These are phyloP conservation scores for Aspergillus heteromorphus DNA, from an alignment of 495 filamentous ascomycete genomes.

Conservation along the genomic window DNA sequence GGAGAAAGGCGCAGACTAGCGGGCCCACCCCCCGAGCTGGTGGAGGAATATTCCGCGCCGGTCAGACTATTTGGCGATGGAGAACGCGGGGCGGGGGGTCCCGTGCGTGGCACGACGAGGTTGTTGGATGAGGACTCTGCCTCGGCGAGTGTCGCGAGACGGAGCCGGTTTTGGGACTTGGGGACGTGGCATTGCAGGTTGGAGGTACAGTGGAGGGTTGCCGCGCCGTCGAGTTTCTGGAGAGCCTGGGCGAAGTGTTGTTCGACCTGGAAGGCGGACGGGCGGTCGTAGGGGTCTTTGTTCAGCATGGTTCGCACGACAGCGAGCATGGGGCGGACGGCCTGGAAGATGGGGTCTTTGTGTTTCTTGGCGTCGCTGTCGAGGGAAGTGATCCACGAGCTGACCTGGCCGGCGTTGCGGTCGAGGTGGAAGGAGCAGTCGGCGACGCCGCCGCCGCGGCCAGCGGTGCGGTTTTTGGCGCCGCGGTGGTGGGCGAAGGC, in stretches of 20 bases:
- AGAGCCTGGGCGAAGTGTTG: constrained; percentile 15
- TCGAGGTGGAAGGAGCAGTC: constrained; percentile 73
- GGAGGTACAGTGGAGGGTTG: constrained; percentile 19
- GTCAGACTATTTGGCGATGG: neutral
- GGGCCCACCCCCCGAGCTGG: neutral
- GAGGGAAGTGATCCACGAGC: constrained; percentile 68
- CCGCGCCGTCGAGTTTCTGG: constrained; percentile 14
- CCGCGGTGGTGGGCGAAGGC: constrained; percentile 70
- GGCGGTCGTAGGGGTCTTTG: constrained; percentile 31
- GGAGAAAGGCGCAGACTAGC: neutral
- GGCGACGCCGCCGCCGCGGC: constrained; percentile 62
- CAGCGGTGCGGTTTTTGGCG: constrained; percentile 60
- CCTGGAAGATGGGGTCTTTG: constrained; percentile 45
- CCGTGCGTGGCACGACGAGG: neutral
- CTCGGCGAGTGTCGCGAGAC: neutral
- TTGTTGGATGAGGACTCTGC: neutral
- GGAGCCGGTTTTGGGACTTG: neutral
- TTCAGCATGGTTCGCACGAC: constrained; percentile 43
- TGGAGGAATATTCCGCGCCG: neutral
- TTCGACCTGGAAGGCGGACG: constrained; percentile 32
- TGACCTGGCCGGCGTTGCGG: constrained; percentile 68
- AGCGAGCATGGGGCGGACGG: constrained; percentile 35
- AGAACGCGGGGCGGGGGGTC: neutral
- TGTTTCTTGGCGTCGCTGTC: constrained; percentile 60
- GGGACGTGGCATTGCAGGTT: constrained; percentile 3